phyloP scores from a whole-genome alignment of 2,329 filamentous ascomycete species.

The Lasiodiplodia hormozganensis region DNA sequence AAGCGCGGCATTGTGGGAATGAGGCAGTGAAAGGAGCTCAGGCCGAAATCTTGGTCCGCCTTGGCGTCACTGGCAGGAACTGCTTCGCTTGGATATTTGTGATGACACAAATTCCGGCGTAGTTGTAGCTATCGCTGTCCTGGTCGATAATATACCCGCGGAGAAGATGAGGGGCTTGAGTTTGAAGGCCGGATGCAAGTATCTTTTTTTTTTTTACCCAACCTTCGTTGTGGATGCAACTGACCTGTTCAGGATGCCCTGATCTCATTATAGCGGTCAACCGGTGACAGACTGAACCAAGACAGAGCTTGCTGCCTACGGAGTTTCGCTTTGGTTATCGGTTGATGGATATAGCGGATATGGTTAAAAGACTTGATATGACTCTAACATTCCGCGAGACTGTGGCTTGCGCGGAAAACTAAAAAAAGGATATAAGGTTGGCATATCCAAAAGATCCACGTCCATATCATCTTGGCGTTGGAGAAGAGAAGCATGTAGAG shows the following conservation, averaged over 20 bases:
- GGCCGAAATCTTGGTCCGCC: not conserved
- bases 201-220: not conserved
- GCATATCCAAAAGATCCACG: not conserved
- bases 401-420: not conserved
- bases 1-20: not conserved
- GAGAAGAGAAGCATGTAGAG: not conserved
- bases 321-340: not conserved
- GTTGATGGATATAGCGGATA: not conserved
- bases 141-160: not conserved
- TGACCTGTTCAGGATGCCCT: not conserved
- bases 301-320: not conserved
- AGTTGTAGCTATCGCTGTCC: not conserved
- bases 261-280: no score
- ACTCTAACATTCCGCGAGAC: not conserved
- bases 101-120: conserved; percentile 2
- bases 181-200: not conserved
- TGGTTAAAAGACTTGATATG: not conserved
- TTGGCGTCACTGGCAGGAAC: conserved; percentile 2
- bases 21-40: not conserved
- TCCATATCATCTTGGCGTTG: not conserved
- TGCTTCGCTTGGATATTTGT: conserved; percentile 21
- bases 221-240: not conserved
- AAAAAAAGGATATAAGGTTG: not conserved
- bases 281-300: not conserved
- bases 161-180: not conserved